A percentile compares a stretch with the other conserved stretches of the same genome.
These are phyloP conservation scores for Grosmannia penicillata DNA, from an alignment of 2,329 filamentous ascomycete species.

Conservation along the genomic window DNA sequence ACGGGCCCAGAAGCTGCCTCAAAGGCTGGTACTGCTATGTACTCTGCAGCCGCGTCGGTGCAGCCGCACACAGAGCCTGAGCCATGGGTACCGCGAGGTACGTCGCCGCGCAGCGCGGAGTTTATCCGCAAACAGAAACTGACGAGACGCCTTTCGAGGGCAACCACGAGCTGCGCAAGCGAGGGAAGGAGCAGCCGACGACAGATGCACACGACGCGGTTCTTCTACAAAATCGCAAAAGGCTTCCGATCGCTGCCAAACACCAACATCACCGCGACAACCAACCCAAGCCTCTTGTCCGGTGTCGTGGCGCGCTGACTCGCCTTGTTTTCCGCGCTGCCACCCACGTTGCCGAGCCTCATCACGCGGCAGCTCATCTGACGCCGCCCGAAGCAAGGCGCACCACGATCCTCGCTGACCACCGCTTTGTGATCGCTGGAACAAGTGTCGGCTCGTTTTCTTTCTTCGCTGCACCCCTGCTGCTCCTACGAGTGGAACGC, in stretches of 20 bases:
- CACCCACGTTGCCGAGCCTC: no score
- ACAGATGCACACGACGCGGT: not conserved
- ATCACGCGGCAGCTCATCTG: no score
- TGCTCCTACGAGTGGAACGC: no score
- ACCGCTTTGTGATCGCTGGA: no score
- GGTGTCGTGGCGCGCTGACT: no score
- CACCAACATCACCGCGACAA: not conserved
- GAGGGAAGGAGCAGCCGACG: slow-evolving; percentile 1
- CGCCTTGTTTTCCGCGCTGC: no score
- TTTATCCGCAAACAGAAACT: slow-evolving; percentile 3
- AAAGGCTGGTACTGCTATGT: not conserved
- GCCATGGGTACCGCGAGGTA: not conserved
- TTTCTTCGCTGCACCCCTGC: no score
- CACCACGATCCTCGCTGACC: no score
- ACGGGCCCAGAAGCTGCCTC: not conserved
- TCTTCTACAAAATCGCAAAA: slow-evolving; percentile 2
- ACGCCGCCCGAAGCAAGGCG: no score
- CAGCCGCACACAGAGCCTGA: not conserved
- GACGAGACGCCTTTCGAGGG: not conserved
- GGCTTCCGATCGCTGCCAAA: not conserved
- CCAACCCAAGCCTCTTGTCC: slow-evolving; percentile 8
- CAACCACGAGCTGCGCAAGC: not conserved
- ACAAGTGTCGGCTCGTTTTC: no score
- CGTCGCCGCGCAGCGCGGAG: not conserved
- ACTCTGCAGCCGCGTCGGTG: not conserved